Percentiles rank a stretch among this genome's conserved stretches.
Evolutionary conservation across 139 green algal species (phyloP).

Genomic region (Coccomyxa sp.): DNA sequence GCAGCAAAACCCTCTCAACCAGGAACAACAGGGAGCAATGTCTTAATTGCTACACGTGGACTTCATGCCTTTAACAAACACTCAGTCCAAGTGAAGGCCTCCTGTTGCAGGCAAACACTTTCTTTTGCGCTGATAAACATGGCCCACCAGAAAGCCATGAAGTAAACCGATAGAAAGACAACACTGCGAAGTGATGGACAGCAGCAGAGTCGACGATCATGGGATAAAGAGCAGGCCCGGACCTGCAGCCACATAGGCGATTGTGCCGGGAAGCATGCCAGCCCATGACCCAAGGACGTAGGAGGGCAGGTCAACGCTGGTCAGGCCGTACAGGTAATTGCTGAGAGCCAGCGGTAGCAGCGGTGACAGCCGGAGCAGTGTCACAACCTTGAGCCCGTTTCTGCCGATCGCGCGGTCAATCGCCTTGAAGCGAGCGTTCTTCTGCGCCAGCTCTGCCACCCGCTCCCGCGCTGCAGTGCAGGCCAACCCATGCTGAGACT

Average conservation of each 20-base stretch:
- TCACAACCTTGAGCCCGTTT: slow-evolving; percentile 88
- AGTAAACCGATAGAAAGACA: background rate
- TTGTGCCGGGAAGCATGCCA: slow-evolving; percentile 93
- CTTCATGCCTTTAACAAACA: background rate
- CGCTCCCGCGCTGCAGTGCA: slow-evolving; percentile 7
- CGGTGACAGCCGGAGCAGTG: slow-evolving; percentile 84
- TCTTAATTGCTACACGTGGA: background rate
- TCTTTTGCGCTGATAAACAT: background rate
- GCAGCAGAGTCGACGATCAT: background rate
- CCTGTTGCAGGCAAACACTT: background rate
- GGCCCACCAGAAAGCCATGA: background rate
- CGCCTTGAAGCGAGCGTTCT: slow-evolving; percentile 69
- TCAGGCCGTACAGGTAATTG: slow-evolving; percentile 93
- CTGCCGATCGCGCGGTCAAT: slow-evolving; percentile 87
- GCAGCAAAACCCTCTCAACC: background rate
- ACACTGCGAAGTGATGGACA: background rate
- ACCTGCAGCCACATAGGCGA: slow-evolving; percentile 77
- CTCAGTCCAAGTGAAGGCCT: background rate
- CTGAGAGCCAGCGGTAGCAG: slow-evolving; percentile 84
- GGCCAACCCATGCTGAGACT: background rate
- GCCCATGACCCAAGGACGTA: slow-evolving; percentile 83
- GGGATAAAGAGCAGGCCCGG: background rate
- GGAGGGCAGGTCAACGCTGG: slow-evolving; percentile 68
- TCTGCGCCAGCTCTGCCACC: slow-evolving; percentile 26
- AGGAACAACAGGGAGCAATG: background rate